Conservation (phyloP, 805 yeast species). For the Saccharomyces eubayanus region DNA sequence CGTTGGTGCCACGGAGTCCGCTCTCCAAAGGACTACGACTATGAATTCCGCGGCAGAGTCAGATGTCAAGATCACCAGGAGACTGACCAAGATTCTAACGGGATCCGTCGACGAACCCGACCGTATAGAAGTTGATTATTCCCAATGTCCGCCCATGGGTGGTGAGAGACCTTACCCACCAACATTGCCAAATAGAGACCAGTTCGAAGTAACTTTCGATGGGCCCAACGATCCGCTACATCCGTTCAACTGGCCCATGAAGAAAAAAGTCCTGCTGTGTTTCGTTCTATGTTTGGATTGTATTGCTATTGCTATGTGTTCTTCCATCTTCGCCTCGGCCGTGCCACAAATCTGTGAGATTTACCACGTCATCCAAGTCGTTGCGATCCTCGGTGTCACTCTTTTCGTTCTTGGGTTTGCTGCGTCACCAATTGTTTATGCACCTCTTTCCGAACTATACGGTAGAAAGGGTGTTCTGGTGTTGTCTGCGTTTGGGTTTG, state of each 20-base stretch:
- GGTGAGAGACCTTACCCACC: slow-evolving; percentile 58
- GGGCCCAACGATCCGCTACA: slow-evolving; percentile 74
- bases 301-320: slow-evolving; percentile 58
- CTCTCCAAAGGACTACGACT: slow-evolving; percentile 5
- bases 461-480: slow-evolving; percentile 61
- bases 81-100: slow-evolving; percentile 11
- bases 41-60: slow-evolving; percentile 13
- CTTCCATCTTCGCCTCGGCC: slow-evolving; percentile 72
- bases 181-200: slow-evolving; percentile 42
- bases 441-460: slow-evolving; percentile 72
- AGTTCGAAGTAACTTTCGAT: slow-evolving; percentile 61
- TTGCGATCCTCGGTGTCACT: slow-evolving; percentile 68
- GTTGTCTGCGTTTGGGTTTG: slow-evolving; percentile 47
- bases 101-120: slow-evolving; percentile 6
- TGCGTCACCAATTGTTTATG: slow-evolving; percentile 85
- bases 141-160: slow-evolving; percentile 53
- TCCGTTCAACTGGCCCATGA: slow-evolving; percentile 68
- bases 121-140: slow-evolving; percentile 3
- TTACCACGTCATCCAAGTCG: slow-evolving; percentile 56
- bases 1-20: slow-evolving; percentile 10
- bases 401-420: slow-evolving; percentile 90
- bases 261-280: slow-evolving; percentile 40
- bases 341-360: slow-evolving; percentile 39
- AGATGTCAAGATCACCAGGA: slow-evolving; percentile 6
- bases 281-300: slow-evolving; percentile 41